phyloP scores from a whole-genome alignment of 2,329 filamentous ascomycete species.

The Xenoacremonium recifei region DNA sequence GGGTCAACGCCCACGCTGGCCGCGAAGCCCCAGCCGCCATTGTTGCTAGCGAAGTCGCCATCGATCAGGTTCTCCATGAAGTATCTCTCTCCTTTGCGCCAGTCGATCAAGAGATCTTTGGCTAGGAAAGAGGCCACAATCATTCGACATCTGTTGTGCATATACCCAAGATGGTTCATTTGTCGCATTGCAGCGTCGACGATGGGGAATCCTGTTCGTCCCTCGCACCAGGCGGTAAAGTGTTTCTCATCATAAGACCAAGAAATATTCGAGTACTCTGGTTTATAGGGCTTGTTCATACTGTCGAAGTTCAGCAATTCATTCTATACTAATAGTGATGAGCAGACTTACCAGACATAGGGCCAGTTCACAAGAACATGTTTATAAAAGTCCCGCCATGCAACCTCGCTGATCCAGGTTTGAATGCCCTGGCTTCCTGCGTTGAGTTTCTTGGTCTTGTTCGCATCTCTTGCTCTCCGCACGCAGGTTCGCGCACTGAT shows the following conservation, averaged over 20 bases:
- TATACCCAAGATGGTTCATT: constrained; percentile 64
- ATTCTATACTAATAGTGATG: background rate
- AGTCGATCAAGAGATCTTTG: constrained; percentile 80
- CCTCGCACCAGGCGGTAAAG: constrained; percentile 73
- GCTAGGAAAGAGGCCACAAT: constrained; percentile 76
- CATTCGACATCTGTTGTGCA: constrained; percentile 88
- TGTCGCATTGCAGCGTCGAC: constrained; percentile 88
- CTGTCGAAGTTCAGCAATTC: constrained; percentile 16
- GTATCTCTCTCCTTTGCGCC: constrained; percentile 76
- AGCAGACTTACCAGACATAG: constrained; percentile 63
- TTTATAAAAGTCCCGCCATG: constrained; percentile 87
- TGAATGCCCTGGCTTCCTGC: constrained; percentile 64
- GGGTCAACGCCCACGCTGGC: constrained; percentile 75
- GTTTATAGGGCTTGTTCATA: constrained; percentile 69
- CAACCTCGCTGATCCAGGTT: constrained; percentile 78
- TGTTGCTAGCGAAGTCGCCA: constrained; percentile 78
- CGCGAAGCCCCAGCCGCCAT: constrained; percentile 57
- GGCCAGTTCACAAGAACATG: constrained; percentile 85
- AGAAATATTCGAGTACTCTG: constrained; percentile 75
- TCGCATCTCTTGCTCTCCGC: constrained; percentile 58
- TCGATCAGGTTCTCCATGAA: constrained; percentile 83
- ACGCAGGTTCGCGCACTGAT: constrained; percentile 68
- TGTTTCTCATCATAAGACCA: constrained; percentile 74
- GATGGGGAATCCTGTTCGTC: constrained; percentile 76
- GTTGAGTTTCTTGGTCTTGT: constrained; percentile 64